Evolutionary conservation across 164 flowering plant species (phyloP).

Genomic region (Vitis labrusca): DNA sequence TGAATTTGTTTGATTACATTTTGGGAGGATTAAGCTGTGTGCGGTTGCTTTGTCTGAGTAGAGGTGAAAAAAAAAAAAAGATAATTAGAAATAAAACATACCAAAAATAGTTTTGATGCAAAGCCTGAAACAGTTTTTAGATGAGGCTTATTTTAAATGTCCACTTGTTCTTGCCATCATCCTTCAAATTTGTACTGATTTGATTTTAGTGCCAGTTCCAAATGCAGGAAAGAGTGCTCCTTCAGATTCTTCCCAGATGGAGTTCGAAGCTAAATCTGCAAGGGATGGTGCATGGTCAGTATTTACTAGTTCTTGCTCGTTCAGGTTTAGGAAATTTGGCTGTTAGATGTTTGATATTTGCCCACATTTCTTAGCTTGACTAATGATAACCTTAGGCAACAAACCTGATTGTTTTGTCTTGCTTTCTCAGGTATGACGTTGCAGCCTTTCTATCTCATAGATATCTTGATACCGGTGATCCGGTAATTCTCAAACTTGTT

Average conservation of each 20-base stretch:
- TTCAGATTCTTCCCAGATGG: constrained; percentile 49
- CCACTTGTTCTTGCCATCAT: background rate
- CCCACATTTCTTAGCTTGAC: background rate
- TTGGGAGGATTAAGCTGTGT: no score
- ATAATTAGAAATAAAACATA: no score
- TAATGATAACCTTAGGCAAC: background rate
- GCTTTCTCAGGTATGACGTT: constrained; percentile 81
- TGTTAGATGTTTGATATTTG: background rate
- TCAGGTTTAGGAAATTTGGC: background rate
- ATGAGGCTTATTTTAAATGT: background rate
- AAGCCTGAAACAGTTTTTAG: no score
- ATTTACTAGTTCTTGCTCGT: background rate
- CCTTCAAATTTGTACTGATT: background rate
- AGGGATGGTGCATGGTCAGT: constrained; percentile 94
- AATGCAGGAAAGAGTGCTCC: constrained; percentile 39
- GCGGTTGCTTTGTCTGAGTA: no score
- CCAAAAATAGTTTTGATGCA: no score
- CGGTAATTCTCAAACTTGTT: constrained; percentile 47
- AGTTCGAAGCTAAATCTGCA: constrained; percentile 88
- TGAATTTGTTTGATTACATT: no score
- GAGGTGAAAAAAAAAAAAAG: no score
- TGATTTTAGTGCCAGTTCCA: constrained; percentile 17
- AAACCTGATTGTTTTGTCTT: constrained; percentile 11
- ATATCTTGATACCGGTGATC: constrained; percentile 70
- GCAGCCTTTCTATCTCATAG: constrained; percentile 65